Percentiles rank a stretch among this genome's conserved stretches.
Evolutionary conservation across 1,284 basidiomycete species (phyloP).

Genomic region (Tausonia pullulans): DNA sequence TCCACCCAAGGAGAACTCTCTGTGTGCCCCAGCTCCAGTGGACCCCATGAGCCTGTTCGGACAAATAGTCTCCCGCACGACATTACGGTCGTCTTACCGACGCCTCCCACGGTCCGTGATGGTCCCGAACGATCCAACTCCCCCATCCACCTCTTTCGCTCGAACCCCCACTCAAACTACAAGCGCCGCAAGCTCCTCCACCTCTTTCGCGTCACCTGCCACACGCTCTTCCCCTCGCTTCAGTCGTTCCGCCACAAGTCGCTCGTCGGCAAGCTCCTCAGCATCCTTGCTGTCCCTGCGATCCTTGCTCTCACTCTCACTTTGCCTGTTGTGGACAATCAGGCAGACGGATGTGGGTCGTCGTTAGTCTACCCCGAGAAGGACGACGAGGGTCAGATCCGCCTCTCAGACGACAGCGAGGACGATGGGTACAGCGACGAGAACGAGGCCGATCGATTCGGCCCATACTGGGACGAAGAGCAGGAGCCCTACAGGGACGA

Average conservation of each 20-base stretch:
- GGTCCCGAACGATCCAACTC: not conserved
- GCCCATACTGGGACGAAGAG: not conserved
- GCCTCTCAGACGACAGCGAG: not conserved
- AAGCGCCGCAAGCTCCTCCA: slow-evolving; percentile 22
- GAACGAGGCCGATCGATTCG: not conserved
- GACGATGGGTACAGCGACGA: not conserved
- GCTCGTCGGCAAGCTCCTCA: slow-evolving; percentile 40
- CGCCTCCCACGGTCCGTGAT: not conserved
- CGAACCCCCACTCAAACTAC: slow-evolving; percentile 17
- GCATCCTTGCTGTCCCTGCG: slow-evolving; percentile 46
- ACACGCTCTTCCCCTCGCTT: slow-evolving; percentile 77
- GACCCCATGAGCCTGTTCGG: too few relatives aligned
- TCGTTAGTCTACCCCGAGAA: not conserved
- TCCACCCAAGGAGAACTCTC: too few relatives aligned
- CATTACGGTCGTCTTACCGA: too few relatives aligned
- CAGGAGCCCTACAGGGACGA: too few relatives aligned
- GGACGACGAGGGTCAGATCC: not conserved
- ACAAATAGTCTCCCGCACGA: too few relatives aligned
- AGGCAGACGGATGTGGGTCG: not conserved
- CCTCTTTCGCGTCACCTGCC: slow-evolving; percentile 39
- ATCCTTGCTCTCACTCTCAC: slow-evolving; percentile 60
- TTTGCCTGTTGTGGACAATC: slow-evolving; percentile 5
- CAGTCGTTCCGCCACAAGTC: slow-evolving; percentile 64
- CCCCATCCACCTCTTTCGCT: not conserved
- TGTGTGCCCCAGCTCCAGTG: too few relatives aligned